A percentile compares a stretch with the other conserved stretches of the same genome.
phyloP scores from a whole-genome alignment of 352 stramenopile species.

The Phytophthora megakarya region DNA sequence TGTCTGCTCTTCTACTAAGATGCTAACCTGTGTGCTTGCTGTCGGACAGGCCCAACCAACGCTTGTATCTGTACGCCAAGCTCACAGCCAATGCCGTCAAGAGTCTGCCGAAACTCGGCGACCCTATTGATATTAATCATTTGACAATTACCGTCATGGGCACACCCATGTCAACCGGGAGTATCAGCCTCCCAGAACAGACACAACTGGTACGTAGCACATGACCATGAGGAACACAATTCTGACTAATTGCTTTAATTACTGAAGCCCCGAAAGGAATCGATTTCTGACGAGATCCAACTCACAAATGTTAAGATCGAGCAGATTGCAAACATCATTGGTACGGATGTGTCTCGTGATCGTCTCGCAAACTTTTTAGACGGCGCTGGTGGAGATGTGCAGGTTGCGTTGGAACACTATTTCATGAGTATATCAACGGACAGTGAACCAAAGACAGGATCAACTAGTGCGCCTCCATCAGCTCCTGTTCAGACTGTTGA shows the following conservation, averaged over 20 bases:
- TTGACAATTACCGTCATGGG: slow-evolving; percentile 73
- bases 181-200: slow-evolving; percentile 28
- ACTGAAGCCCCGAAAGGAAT: slow-evolving; percentile 44
- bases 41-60: slow-evolving; percentile 50
- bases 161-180: slow-evolving; percentile 37
- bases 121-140: slow-evolving; percentile 65
- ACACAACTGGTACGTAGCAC: slow-evolving; percentile 33
- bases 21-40: slow-evolving; percentile 11
- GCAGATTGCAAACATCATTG: slow-evolving; percentile 86
- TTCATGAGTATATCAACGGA: slow-evolving; percentile 84
- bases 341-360: slow-evolving; percentile 71
- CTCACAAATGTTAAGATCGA: slow-evolving; percentile 78
- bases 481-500: slow-evolving; percentile 14
- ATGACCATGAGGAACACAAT: not conserved
- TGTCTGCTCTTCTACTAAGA: slow-evolving; percentile 2
- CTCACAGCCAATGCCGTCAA: slow-evolving; percentile 77
- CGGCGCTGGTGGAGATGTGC: slow-evolving; percentile 78
- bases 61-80: slow-evolving; percentile 84
- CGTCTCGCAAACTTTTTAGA: slow-evolving; percentile 77
- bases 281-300: slow-evolving; percentile 72
- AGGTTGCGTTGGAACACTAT: slow-evolving; percentile 89
- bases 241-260: slow-evolving; percentile 13
- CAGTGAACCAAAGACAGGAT: not conserved
- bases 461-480: slow-evolving; percentile 10
- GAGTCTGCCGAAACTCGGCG: slow-evolving; percentile 58